phyloP scores from a whole-genome alignment of 2,329 filamentous ascomycete genomes.

The Calonectria hongkongensis region DNA sequence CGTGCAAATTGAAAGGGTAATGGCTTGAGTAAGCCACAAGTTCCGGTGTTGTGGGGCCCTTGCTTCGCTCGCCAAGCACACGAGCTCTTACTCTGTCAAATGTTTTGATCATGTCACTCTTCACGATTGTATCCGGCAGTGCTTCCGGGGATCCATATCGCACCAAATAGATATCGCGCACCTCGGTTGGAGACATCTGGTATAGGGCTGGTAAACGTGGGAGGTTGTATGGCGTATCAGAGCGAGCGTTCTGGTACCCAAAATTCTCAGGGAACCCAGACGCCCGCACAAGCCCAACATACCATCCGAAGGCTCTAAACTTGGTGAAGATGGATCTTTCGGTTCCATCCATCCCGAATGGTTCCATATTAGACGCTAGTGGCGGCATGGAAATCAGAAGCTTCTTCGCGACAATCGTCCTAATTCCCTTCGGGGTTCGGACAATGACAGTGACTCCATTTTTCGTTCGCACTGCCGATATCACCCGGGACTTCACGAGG shows the following conservation, averaged over 20 bases:
- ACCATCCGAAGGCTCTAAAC: constrained; percentile 45
- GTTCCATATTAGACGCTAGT: constrained; percentile 38
- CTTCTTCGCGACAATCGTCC: constrained; percentile 39
- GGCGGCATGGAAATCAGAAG: constrained; percentile 42
- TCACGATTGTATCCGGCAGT: constrained; percentile 29
- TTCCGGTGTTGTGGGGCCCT: constrained; percentile 28
- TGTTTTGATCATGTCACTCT: constrained; percentile 41
- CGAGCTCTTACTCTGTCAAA: constrained; percentile 41
- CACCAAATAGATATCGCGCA: constrained; percentile 37
- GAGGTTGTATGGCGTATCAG: constrained; percentile 39
- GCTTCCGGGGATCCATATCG: constrained; percentile 39
- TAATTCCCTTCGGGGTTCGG: constrained; percentile 30
- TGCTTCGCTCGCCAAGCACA: constrained; percentile 8
- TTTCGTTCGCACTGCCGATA: constrained; percentile 32
- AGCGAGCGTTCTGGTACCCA: constrained; percentile 45
- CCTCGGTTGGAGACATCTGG: constrained; percentile 46
- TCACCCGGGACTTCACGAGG: constrained; percentile 37
- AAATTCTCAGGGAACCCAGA: constrained; percentile 38
- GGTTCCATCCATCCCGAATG: constrained; percentile 33
- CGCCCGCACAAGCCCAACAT: constrained; percentile 43
- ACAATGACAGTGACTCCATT: constrained; percentile 36
- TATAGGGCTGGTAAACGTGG: constrained; percentile 43
- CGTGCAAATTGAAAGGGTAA: constrained; percentile 45
- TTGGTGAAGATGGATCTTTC: constrained; percentile 39
- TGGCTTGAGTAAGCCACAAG: constrained; percentile 45